Percentiles rank a stretch among this genome's conserved stretches.
These are phyloP conservation scores for Aphanomyces euteiches DNA, from an alignment of 352 stramenopile species.

Conservation along the genomic window DNA sequence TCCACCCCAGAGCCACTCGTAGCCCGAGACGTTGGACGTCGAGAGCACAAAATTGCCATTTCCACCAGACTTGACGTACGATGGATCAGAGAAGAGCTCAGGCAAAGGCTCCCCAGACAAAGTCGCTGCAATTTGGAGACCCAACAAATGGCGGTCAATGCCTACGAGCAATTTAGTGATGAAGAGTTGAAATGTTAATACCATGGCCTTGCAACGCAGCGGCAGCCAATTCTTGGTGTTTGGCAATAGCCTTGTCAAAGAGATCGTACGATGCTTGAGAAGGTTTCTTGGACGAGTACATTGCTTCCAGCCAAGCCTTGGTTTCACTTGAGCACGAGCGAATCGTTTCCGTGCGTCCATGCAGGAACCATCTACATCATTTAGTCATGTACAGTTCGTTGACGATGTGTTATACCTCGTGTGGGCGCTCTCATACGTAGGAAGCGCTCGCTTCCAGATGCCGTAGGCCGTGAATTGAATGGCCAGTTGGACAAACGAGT, in stretches of 20 bases:
- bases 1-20: conserved; percentile 94
- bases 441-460: conserved; percentile 81
- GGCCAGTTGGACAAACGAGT: conserved; percentile 93
- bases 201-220: conserved; percentile 62
- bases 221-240: conserved; percentile 85
- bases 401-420: conserved; percentile 42
- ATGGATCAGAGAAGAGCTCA: conserved; percentile 76
- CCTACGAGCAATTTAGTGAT: conserved; percentile 31
- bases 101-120: conserved; percentile 61
- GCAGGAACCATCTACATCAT: conserved; percentile 68
- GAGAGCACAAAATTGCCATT: conserved; percentile 89
- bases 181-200: neutral
- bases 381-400: no score
- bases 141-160: conserved; percentile 91
- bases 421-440: conserved; percentile 94
- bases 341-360: conserved; percentile 90
- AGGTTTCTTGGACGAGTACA: conserved; percentile 41
- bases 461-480: conserved; percentile 90
- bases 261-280: conserved; percentile 46
- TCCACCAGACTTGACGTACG: conserved; percentile 80
- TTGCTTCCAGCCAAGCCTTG: conserved; percentile 68
- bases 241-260: conserved; percentile 68
- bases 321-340: conserved; percentile 72
- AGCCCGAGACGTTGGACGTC: conserved; percentile 92
- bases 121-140: conserved; percentile 82